Percentiles rank a stretch among this genome's conserved stretches.
Conservation (phyloP, 2,329 filamentous ascomycete genomes). For the Penicillium rolfsii region DNA sequence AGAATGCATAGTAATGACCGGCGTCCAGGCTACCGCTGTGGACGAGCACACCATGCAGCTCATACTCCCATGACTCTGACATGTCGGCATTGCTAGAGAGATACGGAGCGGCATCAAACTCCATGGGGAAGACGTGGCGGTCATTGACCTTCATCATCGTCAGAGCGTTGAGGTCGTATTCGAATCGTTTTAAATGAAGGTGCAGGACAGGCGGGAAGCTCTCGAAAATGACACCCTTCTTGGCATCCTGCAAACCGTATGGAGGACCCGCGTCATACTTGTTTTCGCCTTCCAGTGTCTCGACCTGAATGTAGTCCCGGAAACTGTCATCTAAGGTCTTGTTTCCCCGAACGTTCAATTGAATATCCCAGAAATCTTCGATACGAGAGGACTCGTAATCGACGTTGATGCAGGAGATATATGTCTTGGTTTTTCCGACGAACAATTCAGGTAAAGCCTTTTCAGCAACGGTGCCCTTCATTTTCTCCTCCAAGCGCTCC, state of each 20-base stretch:
- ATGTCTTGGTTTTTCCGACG: constrained; percentile 97
- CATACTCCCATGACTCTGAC: constrained; percentile 88
- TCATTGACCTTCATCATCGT: constrained; percentile 94
- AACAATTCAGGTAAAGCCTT: constrained; percentile 89
- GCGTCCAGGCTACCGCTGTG: constrained; percentile 97
- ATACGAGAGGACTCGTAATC: constrained; percentile 94
- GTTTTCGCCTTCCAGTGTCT: constrained; percentile 97
- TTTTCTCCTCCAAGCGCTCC: constrained; percentile 94
- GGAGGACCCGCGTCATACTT: constrained; percentile 93
- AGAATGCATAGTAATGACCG: constrained; percentile 96
- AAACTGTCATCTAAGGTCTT: constrained; percentile 93
- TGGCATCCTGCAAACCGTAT: constrained; percentile 90
- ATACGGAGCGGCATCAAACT: constrained; percentile 72
- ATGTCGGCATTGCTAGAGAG: constrained; percentile 82
- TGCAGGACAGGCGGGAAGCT: constrained; percentile 93
- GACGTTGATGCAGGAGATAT: constrained; percentile 98
- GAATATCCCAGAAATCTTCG: constrained; percentile 99
- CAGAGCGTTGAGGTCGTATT: constrained; percentile 94
- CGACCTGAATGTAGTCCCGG: constrained; percentile 92
- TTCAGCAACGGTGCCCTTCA: constrained; percentile 94
- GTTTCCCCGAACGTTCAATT: constrained; percentile 94
- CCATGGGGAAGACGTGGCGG: constrained; percentile 53
- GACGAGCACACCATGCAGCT: constrained; percentile 91
- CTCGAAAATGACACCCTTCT: constrained; percentile 97
- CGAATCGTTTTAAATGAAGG: constrained; percentile 93